Evolutionary conservation across 441 rosid genomes (phyloP), one percentile per base, ranked within the genome.

Genomic region (Omphalea diandra): DNA sequence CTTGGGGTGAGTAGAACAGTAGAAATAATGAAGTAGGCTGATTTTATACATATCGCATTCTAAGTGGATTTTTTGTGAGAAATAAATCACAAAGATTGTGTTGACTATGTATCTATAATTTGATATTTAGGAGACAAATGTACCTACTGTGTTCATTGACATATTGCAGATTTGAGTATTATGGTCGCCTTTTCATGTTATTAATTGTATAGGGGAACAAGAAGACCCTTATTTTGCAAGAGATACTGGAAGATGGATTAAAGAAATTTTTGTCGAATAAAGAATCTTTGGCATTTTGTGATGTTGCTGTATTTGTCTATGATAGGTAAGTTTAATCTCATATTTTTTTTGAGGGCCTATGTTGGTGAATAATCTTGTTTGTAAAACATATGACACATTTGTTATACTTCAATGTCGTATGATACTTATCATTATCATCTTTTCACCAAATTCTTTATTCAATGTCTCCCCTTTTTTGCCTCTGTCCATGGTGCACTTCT

Each of bases 221-320:
- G 88, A 92, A 85, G 87, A 92, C 93, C 33, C 87, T 92, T 49
- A 85, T 88, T 57, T 79, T 94, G 84, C 84, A 78, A 53, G 99
- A 94, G 80, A 82, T 92, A 65, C 87, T 96, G 24, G 98, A 87
- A 80, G 98, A 84, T 70, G 90, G 81, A 63, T 88, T 86, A 47
- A 60, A 70, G 67, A 75, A 75, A 55, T 65, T 88, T 77, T 79
- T 90, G 50, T 81, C 88, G 49, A 76, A 75, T 57, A 90, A 89
- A 77, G 96, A 94, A 69, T 86, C 93, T 22, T 80, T 90, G 86
- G 88, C 96, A 52, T 75, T 81, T 40, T 88, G 88, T 83, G 96
- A 94, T 73, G 73, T 89, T 73, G 96, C 98, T 63, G 77, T 92
- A 56, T 89, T 94, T 75, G 87, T 89, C 50, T 83, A 88, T 64